Percentiles rank a stretch among this genome's conserved stretches.
These are phyloP conservation scores for Cucumis sativus DNA, from an alignment of 306 rosid species.

Conservation along the genomic window DNA sequence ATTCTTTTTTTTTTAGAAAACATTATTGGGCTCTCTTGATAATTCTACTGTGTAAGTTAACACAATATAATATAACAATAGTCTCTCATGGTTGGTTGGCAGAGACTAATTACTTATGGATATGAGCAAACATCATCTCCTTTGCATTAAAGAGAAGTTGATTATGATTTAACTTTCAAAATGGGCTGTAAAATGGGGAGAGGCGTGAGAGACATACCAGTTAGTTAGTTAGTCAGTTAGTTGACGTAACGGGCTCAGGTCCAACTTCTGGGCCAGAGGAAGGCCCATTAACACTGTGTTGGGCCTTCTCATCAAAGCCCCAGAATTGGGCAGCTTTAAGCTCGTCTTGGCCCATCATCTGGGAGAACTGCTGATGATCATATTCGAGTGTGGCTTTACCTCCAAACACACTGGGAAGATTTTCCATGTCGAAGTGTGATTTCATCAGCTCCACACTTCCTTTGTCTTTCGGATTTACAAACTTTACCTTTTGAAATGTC, in stretches of 20 bases:
- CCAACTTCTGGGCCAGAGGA: constrained; percentile 30
- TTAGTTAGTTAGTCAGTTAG: not conserved
- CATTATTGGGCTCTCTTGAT: not conserved
- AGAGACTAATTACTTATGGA: not conserved
- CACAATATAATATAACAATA: not conserved
- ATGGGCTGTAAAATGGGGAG: not conserved
- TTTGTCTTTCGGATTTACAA: constrained; percentile 61
- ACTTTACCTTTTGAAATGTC: constrained; percentile 75
- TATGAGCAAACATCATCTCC: not conserved
- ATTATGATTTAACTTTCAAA: not conserved
- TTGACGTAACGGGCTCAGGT: constrained; percentile 23
- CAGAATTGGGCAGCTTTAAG: constrained; percentile 67
- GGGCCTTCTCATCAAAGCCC: constrained; percentile 49
- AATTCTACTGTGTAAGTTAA: not conserved
- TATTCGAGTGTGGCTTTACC: constrained; percentile 66
- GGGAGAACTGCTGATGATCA: constrained; percentile 71
- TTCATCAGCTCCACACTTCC: constrained; percentile 76
- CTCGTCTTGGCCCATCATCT: constrained; percentile 61
- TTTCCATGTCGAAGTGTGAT: constrained; percentile 62
- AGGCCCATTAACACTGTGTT: constrained; percentile 21
- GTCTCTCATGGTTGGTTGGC: not conserved
- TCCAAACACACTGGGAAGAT: constrained; percentile 73
- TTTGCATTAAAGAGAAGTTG: not conserved
- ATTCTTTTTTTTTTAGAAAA: not conserved
- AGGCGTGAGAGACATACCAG: not conserved